Evolutionary conservation across 768 basidiomycete species (phyloP), one percentile per base, ranked within the genome.

Genomic region (Saitozyma sp.): DNA sequence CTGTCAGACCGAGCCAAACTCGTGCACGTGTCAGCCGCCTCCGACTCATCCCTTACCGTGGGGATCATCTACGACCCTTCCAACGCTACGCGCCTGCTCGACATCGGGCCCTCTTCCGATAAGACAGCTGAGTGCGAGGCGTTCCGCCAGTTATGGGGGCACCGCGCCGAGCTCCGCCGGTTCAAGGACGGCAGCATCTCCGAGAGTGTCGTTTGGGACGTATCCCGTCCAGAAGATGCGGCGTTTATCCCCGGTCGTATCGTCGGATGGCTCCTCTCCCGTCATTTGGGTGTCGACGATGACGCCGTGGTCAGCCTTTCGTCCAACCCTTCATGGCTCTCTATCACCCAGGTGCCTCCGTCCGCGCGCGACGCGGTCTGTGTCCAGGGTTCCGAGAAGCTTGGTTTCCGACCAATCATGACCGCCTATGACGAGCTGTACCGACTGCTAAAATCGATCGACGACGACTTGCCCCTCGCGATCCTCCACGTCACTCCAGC

Each of bases 161-260:
- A 85, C 45, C 95, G 92, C 78, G 88, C 93, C 0, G 95, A 98
- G 74, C 82, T 97, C 16, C 85, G 96, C 7, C 85, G 94, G 45
- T 99, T 99, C 83, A 94, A 97, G 78, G 94, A 99, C 70, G 95
- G 95, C 1, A 85, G 88, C 16, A 97, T 98, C 64, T 74, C 85
- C 6, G 92, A 97, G 78, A 91, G 89, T 68, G 92, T 97, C n/a
- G 93, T 98, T 3, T 99, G 96, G 96, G 89, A 96, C 17, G 86
- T 91, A 8, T 84, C 85, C 10, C 63, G 75, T 63, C 88, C 86
- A 3, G 92, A 95, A 56, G 91, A 92, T 63, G 87, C 91, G 37
- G 83, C 86, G 0, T 85, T 87, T 64, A 86, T 98, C 38, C 92
- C 92, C 0, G 81, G 83, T 13, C 83, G 85, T 80, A 85, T 97